Percentiles rank a stretch among this genome's conserved stretches.
phyloP scores from a whole-genome alignment of 176 grass and related monocot species.

The Carex myosuroides region DNA sequence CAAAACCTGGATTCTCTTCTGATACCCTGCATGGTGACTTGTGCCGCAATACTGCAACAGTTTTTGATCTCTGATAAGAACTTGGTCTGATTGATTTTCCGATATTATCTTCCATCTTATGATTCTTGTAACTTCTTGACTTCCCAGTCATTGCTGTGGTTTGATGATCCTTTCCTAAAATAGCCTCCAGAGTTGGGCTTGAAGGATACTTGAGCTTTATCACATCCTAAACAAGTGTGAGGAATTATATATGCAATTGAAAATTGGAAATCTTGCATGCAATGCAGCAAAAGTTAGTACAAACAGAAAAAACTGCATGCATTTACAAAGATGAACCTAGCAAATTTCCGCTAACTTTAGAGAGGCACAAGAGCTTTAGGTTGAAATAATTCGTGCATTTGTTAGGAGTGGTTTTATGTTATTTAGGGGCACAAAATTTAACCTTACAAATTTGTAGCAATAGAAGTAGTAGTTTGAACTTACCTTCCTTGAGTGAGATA shows the following conservation, averaged over 20 bases:
- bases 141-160: neutral
- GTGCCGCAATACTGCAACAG: conserved; percentile 25
- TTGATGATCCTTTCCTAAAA: neutral
- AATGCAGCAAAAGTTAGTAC: neutral
- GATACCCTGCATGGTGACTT: conserved; percentile 16
- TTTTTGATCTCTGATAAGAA: conserved; percentile 27
- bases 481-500: conserved; percentile 35
- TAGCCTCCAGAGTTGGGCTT: neutral
- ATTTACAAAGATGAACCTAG: neutral
- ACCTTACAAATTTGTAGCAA: neutral
- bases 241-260: neutral
- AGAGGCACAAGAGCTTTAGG: neutral
- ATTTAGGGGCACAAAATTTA: neutral
- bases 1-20: conserved; percentile 40
- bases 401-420: neutral
- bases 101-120: neutral
- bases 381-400: neutral
- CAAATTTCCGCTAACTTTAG: neutral
- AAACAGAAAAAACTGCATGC: neutral
- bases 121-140: neutral
- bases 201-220: neutral
- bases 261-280: neutral
- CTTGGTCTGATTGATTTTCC: conserved; percentile 20
- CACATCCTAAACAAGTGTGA: conserved; percentile 15
- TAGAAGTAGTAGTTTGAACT: neutral